Evolutionary conservation across 2,329 filamentous ascomycete genomes (phyloP).

Genomic region (Exophiala lecanii-corni): DNA sequence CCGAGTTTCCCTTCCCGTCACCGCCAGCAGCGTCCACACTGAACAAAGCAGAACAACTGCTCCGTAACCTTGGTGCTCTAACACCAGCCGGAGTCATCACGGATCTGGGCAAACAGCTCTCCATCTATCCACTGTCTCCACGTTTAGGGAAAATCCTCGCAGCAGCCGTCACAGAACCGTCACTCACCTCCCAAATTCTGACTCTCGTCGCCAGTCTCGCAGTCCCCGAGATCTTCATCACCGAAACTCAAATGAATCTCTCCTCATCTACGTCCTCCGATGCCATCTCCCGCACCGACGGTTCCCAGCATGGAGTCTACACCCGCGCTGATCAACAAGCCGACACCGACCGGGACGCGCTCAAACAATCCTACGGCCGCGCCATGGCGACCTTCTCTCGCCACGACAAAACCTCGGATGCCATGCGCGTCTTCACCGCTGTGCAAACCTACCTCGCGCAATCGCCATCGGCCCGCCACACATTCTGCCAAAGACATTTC

Average conservation of each 20-base stretch:
- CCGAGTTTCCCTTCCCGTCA: slow-evolving; percentile 95
- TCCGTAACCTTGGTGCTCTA: slow-evolving; percentile 81
- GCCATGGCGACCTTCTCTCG: slow-evolving; percentile 75
- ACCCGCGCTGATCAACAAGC: slow-evolving; percentile 65
- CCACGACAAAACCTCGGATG: slow-evolving; percentile 78
- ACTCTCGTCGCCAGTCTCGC: slow-evolving; percentile 84
- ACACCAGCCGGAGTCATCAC: slow-evolving; percentile 68
- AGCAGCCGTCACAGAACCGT: slow-evolving; percentile 69
- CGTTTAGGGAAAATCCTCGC: slow-evolving; percentile 89
- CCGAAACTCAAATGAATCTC: slow-evolving; percentile 71
- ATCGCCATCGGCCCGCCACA: slow-evolving; percentile 44
- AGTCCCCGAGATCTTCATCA: slow-evolving; percentile 80
- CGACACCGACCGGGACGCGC: slow-evolving; percentile 63
- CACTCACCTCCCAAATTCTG: slow-evolving; percentile 79
- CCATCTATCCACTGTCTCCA: slow-evolving; percentile 83
- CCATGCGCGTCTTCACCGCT: slow-evolving; percentile 82
- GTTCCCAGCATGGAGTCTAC: slow-evolving; percentile 45
- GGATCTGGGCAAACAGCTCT: slow-evolving; percentile 72
- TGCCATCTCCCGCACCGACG: slow-evolving; percentile 35
- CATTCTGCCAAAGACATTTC: slow-evolving; percentile 79
- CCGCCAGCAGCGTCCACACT: slow-evolving; percentile 73
- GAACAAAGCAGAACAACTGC: slow-evolving; percentile 75
- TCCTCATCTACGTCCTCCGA: slow-evolving; percentile 38
- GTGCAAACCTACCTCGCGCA: slow-evolving; percentile 65
- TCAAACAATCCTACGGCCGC: slow-evolving; percentile 61